These are phyloP conservation scores for Wickerhamiella domercqiae DNA, from an alignment of 805 yeast species.

Conservation along the genomic window DNA sequence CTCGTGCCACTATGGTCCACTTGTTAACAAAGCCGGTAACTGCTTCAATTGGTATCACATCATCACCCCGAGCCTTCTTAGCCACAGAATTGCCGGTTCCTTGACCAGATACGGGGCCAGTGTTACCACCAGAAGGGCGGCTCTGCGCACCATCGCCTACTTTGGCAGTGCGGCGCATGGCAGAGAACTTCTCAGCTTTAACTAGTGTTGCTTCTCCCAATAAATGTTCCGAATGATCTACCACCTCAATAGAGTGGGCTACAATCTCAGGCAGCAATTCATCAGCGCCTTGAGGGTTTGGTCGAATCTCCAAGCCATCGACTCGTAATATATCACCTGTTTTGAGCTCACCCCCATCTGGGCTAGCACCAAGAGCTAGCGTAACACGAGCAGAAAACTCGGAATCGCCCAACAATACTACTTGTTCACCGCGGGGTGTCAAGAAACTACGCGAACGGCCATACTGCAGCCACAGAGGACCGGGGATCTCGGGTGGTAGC, in stretches of 20 bases:
- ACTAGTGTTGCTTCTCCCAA: background rate
- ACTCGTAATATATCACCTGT: background rate
- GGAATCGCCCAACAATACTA: background rate
- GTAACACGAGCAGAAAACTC: background rate
- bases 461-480: background rate
- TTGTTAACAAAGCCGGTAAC: conserved; percentile 77
- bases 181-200: background rate
- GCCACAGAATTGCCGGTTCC: background rate
- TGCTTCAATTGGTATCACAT: conserved; percentile 10
- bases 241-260: background rate
- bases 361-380: background rate
- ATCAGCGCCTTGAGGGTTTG: background rate
- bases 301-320: background rate
- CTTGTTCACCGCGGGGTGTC: background rate
- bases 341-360: background rate
- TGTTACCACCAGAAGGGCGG: background rate
- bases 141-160: too few species aligned
- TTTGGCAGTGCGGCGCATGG: background rate
- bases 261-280: background rate
- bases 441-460: background rate
- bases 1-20: conserved; percentile 91
- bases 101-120: too few species aligned
- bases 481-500: too few species aligned
- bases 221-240: background rate
- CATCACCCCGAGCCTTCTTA: background rate